Percentiles rank a stretch among this genome's conserved stretches.
These are phyloP conservation scores for Wickerhamiella sorbophila DNA, from an alignment of 805 yeast species.

Conservation along the genomic window DNA sequence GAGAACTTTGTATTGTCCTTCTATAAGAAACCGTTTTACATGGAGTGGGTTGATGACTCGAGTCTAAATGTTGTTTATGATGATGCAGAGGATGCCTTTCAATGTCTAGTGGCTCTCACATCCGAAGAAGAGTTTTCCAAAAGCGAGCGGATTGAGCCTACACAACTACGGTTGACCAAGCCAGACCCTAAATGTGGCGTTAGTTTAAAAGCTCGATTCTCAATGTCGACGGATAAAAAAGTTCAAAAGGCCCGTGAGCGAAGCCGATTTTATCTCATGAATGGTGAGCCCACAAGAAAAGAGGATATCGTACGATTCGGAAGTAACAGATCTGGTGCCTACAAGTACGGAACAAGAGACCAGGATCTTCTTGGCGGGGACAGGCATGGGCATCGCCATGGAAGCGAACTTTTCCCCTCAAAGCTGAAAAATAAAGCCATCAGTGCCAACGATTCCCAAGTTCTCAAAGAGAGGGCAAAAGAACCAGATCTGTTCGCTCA, in stretches of 20 bases:
- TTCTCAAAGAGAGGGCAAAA: conserved; percentile 7
- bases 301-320: conserved; percentile 19
- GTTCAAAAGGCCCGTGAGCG: conserved; percentile 40
- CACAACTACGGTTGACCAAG: conserved; percentile 21
- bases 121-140: conserved; percentile 20
- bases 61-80: conserved; percentile 42
- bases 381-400: conserved; percentile 7
- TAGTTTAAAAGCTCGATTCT: conserved; percentile 34
- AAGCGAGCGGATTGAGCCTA: conserved; percentile 13
- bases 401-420: conserved; percentile 17
- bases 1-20: conserved; percentile 39
- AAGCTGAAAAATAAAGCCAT: conserved; percentile 1
- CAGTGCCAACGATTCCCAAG: conserved; percentile 2
- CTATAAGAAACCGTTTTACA: conserved; percentile 23
- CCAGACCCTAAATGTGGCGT: conserved; percentile 25
- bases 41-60: conserved; percentile 58
- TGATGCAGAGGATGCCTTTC: conserved; percentile 27
- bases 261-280: conserved; percentile 50
- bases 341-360: conserved; percentile 14
- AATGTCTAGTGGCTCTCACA: conserved; percentile 28
- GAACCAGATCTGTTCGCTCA: conserved; percentile 15
- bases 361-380: conserved; percentile 8
- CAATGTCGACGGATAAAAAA: conserved; percentile 42
- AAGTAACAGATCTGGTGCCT: conserved; percentile 16
- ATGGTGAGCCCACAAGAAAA: conserved; percentile 50